Base-by-base conservation (phyloP, 768 basidiomycete genomes). In the Tephrocybe sp. region DNA sequence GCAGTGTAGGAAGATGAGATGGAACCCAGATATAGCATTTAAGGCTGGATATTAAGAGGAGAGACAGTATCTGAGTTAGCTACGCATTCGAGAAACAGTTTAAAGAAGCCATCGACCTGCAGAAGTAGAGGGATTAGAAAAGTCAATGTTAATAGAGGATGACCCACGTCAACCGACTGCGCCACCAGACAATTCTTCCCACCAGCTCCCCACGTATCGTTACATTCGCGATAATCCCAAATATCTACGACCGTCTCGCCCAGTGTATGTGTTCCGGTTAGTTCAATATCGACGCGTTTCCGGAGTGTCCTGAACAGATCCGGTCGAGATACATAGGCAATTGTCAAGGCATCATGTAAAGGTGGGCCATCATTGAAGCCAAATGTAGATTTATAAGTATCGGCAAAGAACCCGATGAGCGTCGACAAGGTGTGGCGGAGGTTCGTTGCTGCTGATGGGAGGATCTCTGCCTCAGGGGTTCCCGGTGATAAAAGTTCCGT, bases 361-460 rank as follows among this genome's bases (percentile, higher is more conserved):
- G 93, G 93, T 5, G 93, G 93, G 0, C 91, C 92, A 27, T 87
- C 76, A n/a, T 74, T 63, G 64, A 95, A 95, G n/a, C 82, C 83
- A 55, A 92, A 95, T 0, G 83, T 84, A 2, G 78, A 69, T 59
- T 81, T 79, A 67, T 94, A 92, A 2, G 82, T 54, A 3, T 80
- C 77, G 5, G 87, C 83, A 60, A 95, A 94, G 67, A 80, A 91
- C 42, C 65, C 74, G 53, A 94, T 75, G 13, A 92, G 69, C 0
- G 88, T 91, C 3, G 85, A 90, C 8, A 93, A 69, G 25, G 83
- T 87, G 60, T 83, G 79, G 9, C 90, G 78, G 16, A 94, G 78
- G 36, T 75, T 77, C 4, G 69, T 71, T 4, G 62, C 53, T 7
- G 72, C 57, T 6, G 75, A 69, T 8, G 76, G 70, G 16, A 55